phyloP scores from a whole-genome alignment of 352 stramenopile species.

The Phytophthora cajani region DNA sequence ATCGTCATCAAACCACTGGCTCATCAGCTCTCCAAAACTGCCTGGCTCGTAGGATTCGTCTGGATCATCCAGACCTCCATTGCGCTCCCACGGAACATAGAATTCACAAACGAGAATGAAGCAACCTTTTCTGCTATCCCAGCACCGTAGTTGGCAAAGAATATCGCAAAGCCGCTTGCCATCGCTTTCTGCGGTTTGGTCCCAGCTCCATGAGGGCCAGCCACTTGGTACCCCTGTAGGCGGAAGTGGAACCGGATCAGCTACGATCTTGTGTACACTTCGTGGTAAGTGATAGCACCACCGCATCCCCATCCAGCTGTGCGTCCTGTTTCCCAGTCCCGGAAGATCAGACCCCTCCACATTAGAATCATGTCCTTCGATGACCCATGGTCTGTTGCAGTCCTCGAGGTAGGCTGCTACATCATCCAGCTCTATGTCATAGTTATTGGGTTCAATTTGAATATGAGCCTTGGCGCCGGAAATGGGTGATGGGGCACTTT shows the following conservation, averaged over 20 bases:
- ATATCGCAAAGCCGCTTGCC: conserved; percentile 67
- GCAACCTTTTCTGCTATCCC: conserved; percentile 55
- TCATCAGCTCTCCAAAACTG: conserved; percentile 76
- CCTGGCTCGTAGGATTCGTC: conserved; percentile 49
- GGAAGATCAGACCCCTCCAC: conserved; percentile 29
- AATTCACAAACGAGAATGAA: conserved; percentile 73
- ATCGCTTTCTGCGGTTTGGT: conserved; percentile 33
- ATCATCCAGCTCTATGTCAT: conserved; percentile 42
- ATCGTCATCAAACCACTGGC: conserved; percentile 74
- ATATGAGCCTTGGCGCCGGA: conserved; percentile 25
- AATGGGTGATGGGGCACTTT: conserved; percentile 22
- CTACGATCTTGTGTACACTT: conserved; percentile 55
- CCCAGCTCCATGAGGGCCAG: conserved; percentile 69
- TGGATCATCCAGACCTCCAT: conserved; percentile 7
- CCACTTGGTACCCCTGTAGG: conserved; percentile 60
- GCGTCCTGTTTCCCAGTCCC: conserved; percentile 56
- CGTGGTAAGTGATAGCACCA: conserved; percentile 84
- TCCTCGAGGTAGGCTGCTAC: conserved; percentile 56
- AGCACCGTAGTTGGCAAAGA: conserved; percentile 75
- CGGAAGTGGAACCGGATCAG: conserved; percentile 66
- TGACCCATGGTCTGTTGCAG: conserved; percentile 66
- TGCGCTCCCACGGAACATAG: conserved; percentile 73
- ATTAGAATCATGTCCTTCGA: conserved; percentile 20
- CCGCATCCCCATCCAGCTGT: conserved; percentile 80
- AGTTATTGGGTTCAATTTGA: conserved; percentile 33